Base-by-base conservation (phyloP, 768 basidiomycete species). In the Leucocoprinus birnbaumii region DNA sequence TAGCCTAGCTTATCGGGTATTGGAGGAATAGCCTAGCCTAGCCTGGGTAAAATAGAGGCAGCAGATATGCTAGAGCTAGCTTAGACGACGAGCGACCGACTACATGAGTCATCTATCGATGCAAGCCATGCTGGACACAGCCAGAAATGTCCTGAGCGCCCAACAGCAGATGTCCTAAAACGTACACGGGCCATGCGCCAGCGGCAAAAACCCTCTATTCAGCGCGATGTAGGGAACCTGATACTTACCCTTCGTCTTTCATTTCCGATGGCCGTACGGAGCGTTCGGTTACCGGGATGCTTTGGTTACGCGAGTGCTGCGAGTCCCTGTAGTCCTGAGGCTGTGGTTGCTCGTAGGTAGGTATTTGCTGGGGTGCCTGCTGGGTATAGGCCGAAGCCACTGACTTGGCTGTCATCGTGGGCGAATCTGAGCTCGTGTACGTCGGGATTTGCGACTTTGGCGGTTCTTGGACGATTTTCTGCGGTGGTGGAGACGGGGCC, bases 221-320 rank as follows among this genome's bases (percentile, higher is more conserved):
- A 69, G 65, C 49, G 37, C 48, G 18, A 31, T 53, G 51, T 55
- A 57, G 56, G 66, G 69, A 71, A 64, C 55, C 63, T 58, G 53
- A 63, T 58, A 82, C 94, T 92, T 83, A 98, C 95, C 94, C 94
- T 89, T 96, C 94, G 63, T 97, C 95, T 70, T 94, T 93, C 91
- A 93, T 94, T 70, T 97, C 94, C 10, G 87, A 87, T 16, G 90
- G 90, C 31, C 91, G 80, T 14, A 94, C 73, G 31, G 82, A 85
- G 43, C 90, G 80, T 66, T 88, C 84, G 21, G 77, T 75, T 49
- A 72, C 70, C 22, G 74, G 69, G 25, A 71, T 69, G 66, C 62
- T 78, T 61, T 74, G 75, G 55, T 76, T 67, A 24, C 69, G 67
- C 38, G 68, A 68, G 19, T 68, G 63, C 57, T 71, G 61, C 19